Evolutionary conservation across 2,329 filamentous ascomycete genomes (phyloP).

Genomic region (Ophiostoma triangulosporum): DNA sequence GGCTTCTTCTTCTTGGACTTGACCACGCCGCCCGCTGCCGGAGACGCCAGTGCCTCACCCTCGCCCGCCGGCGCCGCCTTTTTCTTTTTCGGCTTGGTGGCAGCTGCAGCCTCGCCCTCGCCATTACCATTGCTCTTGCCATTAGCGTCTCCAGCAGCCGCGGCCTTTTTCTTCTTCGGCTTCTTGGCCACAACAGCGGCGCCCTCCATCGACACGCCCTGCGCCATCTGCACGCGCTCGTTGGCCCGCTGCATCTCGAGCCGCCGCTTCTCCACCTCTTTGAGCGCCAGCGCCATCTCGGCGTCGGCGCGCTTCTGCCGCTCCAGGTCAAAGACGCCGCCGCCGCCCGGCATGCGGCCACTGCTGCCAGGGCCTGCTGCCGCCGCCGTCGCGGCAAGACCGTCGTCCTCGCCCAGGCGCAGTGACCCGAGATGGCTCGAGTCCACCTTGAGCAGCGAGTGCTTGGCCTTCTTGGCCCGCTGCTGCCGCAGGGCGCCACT

Average conservation of each 20-base stretch:
- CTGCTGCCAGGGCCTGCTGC: no score
- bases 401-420: constrained; percentile 44
- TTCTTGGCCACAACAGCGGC: constrained; percentile 55
- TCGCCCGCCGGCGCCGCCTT: constrained; percentile 7
- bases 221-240: constrained; percentile 58
- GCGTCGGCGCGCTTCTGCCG: constrained; percentile 62
- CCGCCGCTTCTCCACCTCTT: constrained; percentile 73
- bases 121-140: constrained; percentile 44
- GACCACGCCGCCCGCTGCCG: constrained; percentile 8
- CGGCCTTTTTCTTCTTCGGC: constrained; percentile 53
- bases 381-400: no score
- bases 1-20: constrained; percentile 21
- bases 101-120: constrained; percentile 18
- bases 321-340: constrained; percentile 42
- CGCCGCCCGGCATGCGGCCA: constrained; percentile 12
- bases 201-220: constrained; percentile 52
- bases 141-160: constrained; percentile 49
- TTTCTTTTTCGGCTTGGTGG: constrained; percentile 22
- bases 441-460: constrained; percentile 66
- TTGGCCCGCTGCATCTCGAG: constrained; percentile 80
- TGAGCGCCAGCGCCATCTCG: constrained; percentile 80
- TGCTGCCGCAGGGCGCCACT: constrained; percentile 10
- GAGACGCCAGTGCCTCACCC: constrained; percentile 5
- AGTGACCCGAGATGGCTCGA: constrained; percentile 68
- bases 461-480: constrained; percentile 38